phyloP scores from a whole-genome alignment of 2,329 filamentous ascomycete species.

The Sclerotiophoma versabilis region DNA sequence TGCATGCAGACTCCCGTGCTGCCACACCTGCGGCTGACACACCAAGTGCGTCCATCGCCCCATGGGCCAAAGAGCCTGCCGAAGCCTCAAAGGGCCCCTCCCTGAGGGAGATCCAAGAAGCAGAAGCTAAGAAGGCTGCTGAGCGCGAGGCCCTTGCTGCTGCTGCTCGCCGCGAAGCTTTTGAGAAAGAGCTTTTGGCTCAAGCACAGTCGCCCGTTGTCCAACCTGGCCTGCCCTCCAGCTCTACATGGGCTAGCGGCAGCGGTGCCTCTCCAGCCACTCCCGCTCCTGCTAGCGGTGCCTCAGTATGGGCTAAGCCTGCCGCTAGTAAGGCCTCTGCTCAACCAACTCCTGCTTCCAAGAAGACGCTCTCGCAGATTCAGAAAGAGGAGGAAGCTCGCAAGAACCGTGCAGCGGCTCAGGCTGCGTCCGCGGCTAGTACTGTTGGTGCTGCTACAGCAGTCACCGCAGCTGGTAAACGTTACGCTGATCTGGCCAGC shows the following conservation, averaged over 20 bases:
- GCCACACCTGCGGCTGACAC: conserved; percentile 75
- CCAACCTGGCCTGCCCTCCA: conserved; percentile 82
- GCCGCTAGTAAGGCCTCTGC: conserved; percentile 57
- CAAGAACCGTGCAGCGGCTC: conserved; percentile 75
- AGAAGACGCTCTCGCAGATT: conserved; percentile 95
- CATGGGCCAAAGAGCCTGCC: conserved; percentile 87
- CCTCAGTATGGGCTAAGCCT: conserved; percentile 70
- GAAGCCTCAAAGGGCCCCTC: conserved; percentile 84
- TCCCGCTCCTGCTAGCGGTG: conserved; percentile 54
- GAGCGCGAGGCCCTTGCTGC: conserved; percentile 83
- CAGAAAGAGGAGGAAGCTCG: conserved; percentile 93
- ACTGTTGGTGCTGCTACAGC: conserved; percentile 55
- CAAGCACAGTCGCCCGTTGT: conserved; percentile 66
- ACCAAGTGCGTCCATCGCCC: conserved; percentile 77
- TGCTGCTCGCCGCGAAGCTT: conserved; percentile 75
- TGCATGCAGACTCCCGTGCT: conserved; percentile 73
- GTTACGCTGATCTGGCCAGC: conserved; percentile 92
- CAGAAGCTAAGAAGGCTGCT: conserved; percentile 90
- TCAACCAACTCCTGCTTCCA: conserved; percentile 56
- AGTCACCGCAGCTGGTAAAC: conserved; percentile 69
- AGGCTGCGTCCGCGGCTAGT: conserved; percentile 56
- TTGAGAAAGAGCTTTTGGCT: conserved; percentile 79
- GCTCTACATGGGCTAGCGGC: conserved; percentile 83
- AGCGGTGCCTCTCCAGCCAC: conserved; percentile 70
- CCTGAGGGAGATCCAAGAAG: conserved; percentile 94